Base-by-base conservation (phyloP, 148 eudicot species). In the Chenopodium album region DNA sequence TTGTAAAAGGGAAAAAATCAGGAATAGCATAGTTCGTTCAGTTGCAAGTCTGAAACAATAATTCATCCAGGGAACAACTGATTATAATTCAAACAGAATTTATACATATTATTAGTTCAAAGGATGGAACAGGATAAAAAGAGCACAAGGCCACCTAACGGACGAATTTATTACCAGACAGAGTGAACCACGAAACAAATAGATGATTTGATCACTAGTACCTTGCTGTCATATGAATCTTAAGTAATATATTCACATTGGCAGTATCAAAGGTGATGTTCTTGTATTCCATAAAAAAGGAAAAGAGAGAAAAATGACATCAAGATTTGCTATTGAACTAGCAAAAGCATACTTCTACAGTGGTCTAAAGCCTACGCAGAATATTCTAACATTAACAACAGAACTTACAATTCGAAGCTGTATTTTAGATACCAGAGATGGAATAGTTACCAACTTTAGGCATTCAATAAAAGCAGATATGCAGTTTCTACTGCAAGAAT, bases 211-310 rank as follows among this genome's bases (percentile, higher is more conserved):
- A 29, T 67, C 71, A 67, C 37, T 67, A 67, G 6, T 28, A 14
- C 37, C 10, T 64, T 2, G 10, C 79, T 63, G 67, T 6, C 50
- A 46, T 60, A 77, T 16, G 62, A 4, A 63, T 31, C 63, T 17
- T 67, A 26, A 54, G 62, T 64, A 66, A 66, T 28, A 44, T 78
- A 64, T 65, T 28, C 71, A 78, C 80, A 67, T 46, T 67, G 56
- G 52, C 44, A 78, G 32, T 23, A 50, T 26, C 19, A n/a, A 44
- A 37, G 79, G 7, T 4, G 22, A 56, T 56, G 16, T 56, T 4
- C 8, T 56, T 19, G 22, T 17, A 14, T 56, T 56, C 73, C 73
- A 32, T 3, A 19, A 41, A 69, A 7, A 16, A 12, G 34, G 16
- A 9, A 32, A 69, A 14, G 72, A 19, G 7, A 4, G 17, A 77